Conservation (phyloP, 75 land plant genomes). For the Cunninghamia lanceolata region DNA sequence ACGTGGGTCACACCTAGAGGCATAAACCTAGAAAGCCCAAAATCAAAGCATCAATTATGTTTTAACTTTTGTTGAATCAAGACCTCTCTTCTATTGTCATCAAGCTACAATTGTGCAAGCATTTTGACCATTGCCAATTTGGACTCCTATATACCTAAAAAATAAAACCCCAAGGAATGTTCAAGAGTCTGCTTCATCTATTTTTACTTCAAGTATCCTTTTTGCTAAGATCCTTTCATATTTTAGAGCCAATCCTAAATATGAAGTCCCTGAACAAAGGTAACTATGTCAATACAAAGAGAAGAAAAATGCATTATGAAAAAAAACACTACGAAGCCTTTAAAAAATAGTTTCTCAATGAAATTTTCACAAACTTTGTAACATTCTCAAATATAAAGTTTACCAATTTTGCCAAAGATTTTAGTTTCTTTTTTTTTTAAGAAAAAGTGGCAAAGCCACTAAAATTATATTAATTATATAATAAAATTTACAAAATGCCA, state of each 20-base stretch:
- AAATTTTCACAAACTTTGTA: background rate
- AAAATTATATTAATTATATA: no score
- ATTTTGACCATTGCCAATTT: constrained; percentile 24
- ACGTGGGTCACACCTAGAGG: constrained; percentile 28
- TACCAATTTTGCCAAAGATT: background rate
- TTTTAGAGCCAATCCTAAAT: background rate
- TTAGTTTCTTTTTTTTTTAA: no score
- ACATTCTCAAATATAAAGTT: background rate
- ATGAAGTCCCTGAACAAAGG: background rate
- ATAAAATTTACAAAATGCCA: no score
- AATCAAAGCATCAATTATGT: constrained; percentile 17
- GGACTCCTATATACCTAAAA: constrained; percentile 15
- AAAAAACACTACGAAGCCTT: no score
- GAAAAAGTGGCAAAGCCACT: no score
- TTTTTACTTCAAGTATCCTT: background rate
- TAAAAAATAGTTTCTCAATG: background rate
- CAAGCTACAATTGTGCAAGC: constrained; percentile 15
- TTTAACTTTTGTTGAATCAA: constrained; percentile 22
- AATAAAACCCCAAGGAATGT: background rate
- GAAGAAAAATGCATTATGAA: no score
- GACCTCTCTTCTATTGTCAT: constrained; percentile 21
- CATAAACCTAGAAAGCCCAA: no score
- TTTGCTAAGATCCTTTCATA: background rate
- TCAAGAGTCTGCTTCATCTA: background rate
- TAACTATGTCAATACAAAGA: no score